These are phyloP conservation scores for Lagenidium sp. DNA, from an alignment of 352 stramenopile genomes.

Conservation along the genomic window DNA sequence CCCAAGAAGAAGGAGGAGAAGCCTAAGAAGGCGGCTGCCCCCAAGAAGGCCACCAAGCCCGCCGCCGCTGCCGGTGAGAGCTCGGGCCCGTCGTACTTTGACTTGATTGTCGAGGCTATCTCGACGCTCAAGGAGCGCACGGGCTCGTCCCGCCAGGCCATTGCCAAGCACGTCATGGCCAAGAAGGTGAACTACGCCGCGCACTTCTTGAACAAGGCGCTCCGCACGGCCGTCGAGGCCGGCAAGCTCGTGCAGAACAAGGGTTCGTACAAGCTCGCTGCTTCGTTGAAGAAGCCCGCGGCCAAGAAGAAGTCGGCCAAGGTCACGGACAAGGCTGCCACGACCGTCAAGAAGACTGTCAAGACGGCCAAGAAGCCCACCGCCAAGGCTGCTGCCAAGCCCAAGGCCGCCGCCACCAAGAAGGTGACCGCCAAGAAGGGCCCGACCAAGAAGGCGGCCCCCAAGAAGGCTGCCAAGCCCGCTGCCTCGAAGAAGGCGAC, in stretches of 20 bases:
- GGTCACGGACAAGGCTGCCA: slow-evolving; percentile 38
- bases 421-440: slow-evolving; percentile 59
- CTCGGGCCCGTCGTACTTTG: slow-evolving; percentile 73
- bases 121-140: slow-evolving; percentile 88
- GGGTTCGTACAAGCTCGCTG: slow-evolving; percentile 74
- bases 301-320: slow-evolving; percentile 58
- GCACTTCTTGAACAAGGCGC: slow-evolving; percentile 84
- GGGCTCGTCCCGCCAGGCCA: slow-evolving; percentile 87
- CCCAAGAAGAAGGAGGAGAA: slow-evolving; percentile 28
- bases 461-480: slow-evolving; percentile 20
- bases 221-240: slow-evolving; percentile 82
- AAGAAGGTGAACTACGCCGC: slow-evolving; percentile 79
- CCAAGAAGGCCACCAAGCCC: slow-evolving; percentile 18
- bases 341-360: slow-evolving; percentile 13
- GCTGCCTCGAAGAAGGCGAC: slow-evolving; percentile 21
- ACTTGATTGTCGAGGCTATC: slow-evolving; percentile 88
- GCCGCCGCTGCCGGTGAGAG: slow-evolving; percentile 16
- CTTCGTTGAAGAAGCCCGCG: slow-evolving; percentile 54
- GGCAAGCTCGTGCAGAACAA: slow-evolving; percentile 87
- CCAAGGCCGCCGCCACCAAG: slow-evolving; percentile 29
- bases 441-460: slow-evolving; percentile 48
- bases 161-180: slow-evolving; percentile 84
- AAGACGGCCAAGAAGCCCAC: slow-evolving; percentile 30
- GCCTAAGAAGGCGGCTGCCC: slow-evolving; percentile 15
- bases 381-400: slow-evolving; percentile 28